Conservation (phyloP, 768 basidiomycete species). For the Auriscalpium microsporum region DNA sequence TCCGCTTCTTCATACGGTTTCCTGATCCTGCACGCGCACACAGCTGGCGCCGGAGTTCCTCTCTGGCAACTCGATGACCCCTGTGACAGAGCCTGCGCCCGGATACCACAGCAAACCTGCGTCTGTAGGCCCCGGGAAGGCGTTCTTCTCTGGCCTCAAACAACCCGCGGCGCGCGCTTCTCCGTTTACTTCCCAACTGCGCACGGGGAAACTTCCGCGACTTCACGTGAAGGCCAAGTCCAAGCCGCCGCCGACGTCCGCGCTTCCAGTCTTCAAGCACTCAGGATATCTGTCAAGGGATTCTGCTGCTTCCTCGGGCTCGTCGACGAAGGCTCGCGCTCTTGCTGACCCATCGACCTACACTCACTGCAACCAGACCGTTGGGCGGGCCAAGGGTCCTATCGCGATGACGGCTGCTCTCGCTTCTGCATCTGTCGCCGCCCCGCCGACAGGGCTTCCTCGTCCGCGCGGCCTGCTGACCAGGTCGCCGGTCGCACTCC, state of each 20-base stretch:
- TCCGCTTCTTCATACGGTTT: background rate
- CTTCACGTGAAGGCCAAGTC: background rate
- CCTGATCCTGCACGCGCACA: background rate
- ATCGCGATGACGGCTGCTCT: background rate
- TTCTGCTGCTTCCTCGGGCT: background rate
- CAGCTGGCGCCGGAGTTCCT: slow-evolving; percentile 13
- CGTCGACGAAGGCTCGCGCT: background rate
- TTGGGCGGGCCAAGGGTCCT: background rate
- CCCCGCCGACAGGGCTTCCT: background rate
- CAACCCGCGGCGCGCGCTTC: background rate
- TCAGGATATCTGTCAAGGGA: background rate
- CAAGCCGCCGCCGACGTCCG: background rate
- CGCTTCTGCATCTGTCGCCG: background rate
- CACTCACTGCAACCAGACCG: background rate
- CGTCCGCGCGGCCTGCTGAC: background rate
- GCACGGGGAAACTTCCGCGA: background rate
- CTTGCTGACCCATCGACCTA: background rate
- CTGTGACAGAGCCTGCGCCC: slow-evolving; percentile 5
- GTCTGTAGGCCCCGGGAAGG: slow-evolving; percentile 2
- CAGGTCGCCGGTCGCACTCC: background rate
- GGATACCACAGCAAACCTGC: slow-evolving; percentile 11
- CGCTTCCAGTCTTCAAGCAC: background rate
- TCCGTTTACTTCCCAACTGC: background rate
- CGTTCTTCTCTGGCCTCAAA: background rate
- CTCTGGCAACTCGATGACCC: slow-evolving; percentile 11